Conservation (phyloP, 1,284 basidiomycete species). For the Athelia psychrophila region DNA sequence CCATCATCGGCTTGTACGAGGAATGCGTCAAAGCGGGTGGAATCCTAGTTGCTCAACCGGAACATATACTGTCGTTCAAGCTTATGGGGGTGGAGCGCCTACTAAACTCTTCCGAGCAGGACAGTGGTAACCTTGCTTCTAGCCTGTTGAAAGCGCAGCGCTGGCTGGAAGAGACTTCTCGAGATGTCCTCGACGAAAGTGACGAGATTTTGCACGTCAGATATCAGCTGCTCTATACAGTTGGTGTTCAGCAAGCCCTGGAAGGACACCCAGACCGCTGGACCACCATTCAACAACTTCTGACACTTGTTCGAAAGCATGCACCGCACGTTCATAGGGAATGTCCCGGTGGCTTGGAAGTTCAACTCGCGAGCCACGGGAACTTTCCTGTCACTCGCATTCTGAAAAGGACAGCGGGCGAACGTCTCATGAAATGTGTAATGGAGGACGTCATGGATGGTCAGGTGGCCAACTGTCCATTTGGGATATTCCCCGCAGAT, state of each 20-base stretch:
- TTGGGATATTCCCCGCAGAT: slow-evolving; percentile 13
- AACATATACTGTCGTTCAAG: slow-evolving; percentile 50
- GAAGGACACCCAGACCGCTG: slow-evolving; percentile 47
- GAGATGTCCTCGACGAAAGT: slow-evolving; percentile 53
- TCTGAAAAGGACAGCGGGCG: not conserved
- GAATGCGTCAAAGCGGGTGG: slow-evolving; percentile 38
- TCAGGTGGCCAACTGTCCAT: slow-evolving; percentile 13
- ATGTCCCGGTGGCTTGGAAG: not conserved
- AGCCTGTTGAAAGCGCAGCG: slow-evolving; percentile 21
- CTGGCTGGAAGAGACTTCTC: slow-evolving; percentile 32
- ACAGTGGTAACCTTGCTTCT: not conserved
- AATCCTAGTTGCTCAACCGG: slow-evolving; percentile 46
- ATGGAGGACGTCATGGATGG: slow-evolving; percentile 21
- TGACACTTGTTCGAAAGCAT: slow-evolving; percentile 15
- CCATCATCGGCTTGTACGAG: slow-evolving; percentile 27
- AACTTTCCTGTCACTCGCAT: not conserved
- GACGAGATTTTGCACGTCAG: slow-evolving; percentile 48
- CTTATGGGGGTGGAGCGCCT: slow-evolving; percentile 40
- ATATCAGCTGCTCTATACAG: slow-evolving; percentile 49
- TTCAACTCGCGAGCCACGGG: not conserved
- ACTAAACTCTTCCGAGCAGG: slow-evolving; percentile 4
- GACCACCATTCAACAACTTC: slow-evolving; percentile 38
- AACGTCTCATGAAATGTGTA: not conserved
- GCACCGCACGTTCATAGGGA: not conserved
- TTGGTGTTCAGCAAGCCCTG: slow-evolving; percentile 36